A percentile compares a stretch with the other conserved stretches of the same genome.
Evolutionary conservation across 202 grass and related monocot species (phyloP).

Genomic region (Dendrocalamus latiflorus): DNA sequence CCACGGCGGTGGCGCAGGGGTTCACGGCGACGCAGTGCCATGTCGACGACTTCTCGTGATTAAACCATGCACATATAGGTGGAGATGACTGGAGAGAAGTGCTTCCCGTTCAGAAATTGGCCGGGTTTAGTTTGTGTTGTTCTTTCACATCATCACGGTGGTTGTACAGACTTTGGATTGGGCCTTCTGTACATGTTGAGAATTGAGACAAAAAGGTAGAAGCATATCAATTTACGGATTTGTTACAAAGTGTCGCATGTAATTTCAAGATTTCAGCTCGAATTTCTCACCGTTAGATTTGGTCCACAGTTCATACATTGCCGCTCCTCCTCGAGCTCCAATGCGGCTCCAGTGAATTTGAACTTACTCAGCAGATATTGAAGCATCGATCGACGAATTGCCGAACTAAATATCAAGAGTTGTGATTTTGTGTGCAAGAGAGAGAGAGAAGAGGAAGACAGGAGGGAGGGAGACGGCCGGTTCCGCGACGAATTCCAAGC

Average conservation of each 20-base stretch:
- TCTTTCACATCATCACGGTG: neutral
- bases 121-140: neutral
- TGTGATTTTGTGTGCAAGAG: neutral
- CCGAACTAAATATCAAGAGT: neutral
- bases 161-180: neutral
- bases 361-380: neutral
- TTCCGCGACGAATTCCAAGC: neutral
- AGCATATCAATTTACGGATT: neutral
- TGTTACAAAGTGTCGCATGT: too few species aligned
- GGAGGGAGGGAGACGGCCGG: too few species aligned
- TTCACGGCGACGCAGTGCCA: constrained; percentile 44
- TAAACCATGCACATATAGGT: neutral
- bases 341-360: too few species aligned
- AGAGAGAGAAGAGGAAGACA: neutral
- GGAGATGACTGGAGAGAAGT: neutral
- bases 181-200: neutral
- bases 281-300: too few species aligned
- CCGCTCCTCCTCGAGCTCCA: too few species aligned
- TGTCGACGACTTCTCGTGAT: constrained; percentile 48
- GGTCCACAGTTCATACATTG: too few species aligned
- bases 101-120: neutral
- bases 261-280: neutral
- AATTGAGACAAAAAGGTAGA: neutral
- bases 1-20: constrained; percentile 32
- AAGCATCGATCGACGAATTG: neutral